Base-by-base conservation (phyloP, 768 basidiomycete genomes). In the Collybia sordida region DNA sequence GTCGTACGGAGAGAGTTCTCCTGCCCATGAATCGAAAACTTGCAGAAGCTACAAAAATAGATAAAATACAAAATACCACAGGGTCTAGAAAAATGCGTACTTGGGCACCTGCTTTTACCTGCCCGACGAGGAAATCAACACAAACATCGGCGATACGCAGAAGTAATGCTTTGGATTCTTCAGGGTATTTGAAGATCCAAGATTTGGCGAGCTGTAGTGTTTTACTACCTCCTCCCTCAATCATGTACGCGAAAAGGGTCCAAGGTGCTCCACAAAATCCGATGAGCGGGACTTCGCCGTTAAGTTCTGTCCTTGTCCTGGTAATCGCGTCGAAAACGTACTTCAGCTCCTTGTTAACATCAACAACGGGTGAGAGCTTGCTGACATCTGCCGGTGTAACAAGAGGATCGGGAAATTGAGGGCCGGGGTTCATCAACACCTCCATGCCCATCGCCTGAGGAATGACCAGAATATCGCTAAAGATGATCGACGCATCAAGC, bases 161-260 rank as follows among this genome's bases (percentile, higher is more conserved):
- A 22, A 99, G 70, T 21, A 99, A 76, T 14, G 77, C 80, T 61
- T 88, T 86, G 40, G 90, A 90, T 68, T 88, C 86, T 54, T 87
- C 80, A 1, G 95, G 94, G 63, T 93, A 82, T 62, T 85, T 88
- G 77, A 92, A 98, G 5, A 98, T 65, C 96, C 97, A 99, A 0
- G 88, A 84, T 72, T 99, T 99, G 28, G 84, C 82, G 68, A 95
- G 94, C 54, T 90, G 87, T 58, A 91, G 82, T 12, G 90, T 90
- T 70, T 93, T 94, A 67, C 83, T 90, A 7, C 89, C 89, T 4
- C 95, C 96, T 6, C 97, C 97, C 67, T 98, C 97, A 60, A 97
- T 81, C 97, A 99, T 99, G 67, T 98, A 99, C 18, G 87, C 83
- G 72, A 99, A 94, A 45, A 98, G 80, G 3, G 97, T 99, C 97